Percentiles rank a stretch among this genome's conserved stretches.
phyloP scores from a whole-genome alignment of 768 basidiomycete species.

The Hortiboletus campestris region DNA sequence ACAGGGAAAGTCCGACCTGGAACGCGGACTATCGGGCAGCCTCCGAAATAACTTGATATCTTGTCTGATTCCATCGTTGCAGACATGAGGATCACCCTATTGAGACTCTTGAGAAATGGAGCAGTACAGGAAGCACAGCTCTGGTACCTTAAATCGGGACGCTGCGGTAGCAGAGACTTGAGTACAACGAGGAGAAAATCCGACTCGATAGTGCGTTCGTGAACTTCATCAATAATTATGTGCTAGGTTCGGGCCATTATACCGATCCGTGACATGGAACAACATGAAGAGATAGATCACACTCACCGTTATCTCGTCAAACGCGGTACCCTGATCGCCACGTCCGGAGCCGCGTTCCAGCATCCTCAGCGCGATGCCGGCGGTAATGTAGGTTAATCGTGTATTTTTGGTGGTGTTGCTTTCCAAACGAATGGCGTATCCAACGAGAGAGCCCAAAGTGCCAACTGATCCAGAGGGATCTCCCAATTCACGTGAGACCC shows the following conservation, averaged over 20 bases:
- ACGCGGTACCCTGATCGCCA: slow-evolving; percentile 70
- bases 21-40: slow-evolving; percentile 79
- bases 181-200: slow-evolving; percentile 95
- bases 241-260: slow-evolving; percentile 49
- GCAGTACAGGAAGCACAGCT: neutral
- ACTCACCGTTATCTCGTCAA: slow-evolving; percentile 92
- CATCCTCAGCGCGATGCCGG: slow-evolving; percentile 96
- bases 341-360: slow-evolving; percentile 79
- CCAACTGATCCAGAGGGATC: slow-evolving; percentile 80
- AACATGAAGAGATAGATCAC: slow-evolving; percentile 1
- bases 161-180: slow-evolving; percentile 72
- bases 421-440: slow-evolving; percentile 93
- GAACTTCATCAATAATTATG: slow-evolving; percentile 96
- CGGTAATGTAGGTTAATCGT: slow-evolving; percentile 80
- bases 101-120: slow-evolving; percentile 4
- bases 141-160: slow-evolving; percentile 79
- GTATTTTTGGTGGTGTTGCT: slow-evolving; percentile 81
- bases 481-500: slow-evolving; percentile 89
- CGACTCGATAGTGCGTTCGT: slow-evolving; percentile 95
- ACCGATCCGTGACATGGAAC: neutral
- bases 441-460: slow-evolving; percentile 74
- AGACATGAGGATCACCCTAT: slow-evolving; percentile 91
- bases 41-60: slow-evolving; percentile 85
- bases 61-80: slow-evolving; percentile 93
- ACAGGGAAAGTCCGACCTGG: slow-evolving; percentile 97